Evolutionary conservation across 345 rosid species (phyloP), one percentile per base, ranked within the genome.

Genomic region (Firmiana major): DNA sequence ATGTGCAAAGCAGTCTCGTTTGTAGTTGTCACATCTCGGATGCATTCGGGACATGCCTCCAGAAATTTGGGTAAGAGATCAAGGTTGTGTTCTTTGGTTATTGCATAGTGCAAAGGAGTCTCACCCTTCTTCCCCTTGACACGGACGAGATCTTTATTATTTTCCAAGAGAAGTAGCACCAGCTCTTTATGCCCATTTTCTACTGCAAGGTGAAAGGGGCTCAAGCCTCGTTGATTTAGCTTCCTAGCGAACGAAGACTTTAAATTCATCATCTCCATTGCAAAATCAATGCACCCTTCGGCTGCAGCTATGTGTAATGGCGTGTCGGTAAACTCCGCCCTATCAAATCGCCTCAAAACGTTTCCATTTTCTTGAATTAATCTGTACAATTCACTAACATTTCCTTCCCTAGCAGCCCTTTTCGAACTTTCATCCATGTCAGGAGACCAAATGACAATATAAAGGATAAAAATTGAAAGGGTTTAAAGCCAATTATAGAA

Each of bases 1-100:
- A 84, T 76, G 43, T 86, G 84, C 63, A 78, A 22, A 22, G 71
- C 82, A 28, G 79, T 81, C 53, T 86, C 71, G 1, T 62, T 17
- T 15, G 55, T n/a, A 9, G 65, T 62, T 11, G 76, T 86, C 45
- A 81, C 34, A 40, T 86, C 81, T 40, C 58, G 38, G 28, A 76
- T 78, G 63, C 73, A 75, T 22, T 63, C 68, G 4, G 82, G 82
- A 21, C 75, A 79, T 10, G 31, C 49, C 10, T 31, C 45, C 19
- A 84, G 77, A 43, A 81, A 69, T 9, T 71, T 72, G 9, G 83
- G 64, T 48, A 84, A 53, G 3, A 79, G 5, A 59, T 82, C 75
- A 0, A 63, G 10, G 4, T 34, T 49, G 36, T 71, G 70, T 60
- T 2, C 45, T n/a, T 42, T 54, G 13, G 54, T 79, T 19, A n/a